Evolutionary conservation across 306 rosid genomes (phyloP).

Genomic region (Mucuna pruriens): DNA sequence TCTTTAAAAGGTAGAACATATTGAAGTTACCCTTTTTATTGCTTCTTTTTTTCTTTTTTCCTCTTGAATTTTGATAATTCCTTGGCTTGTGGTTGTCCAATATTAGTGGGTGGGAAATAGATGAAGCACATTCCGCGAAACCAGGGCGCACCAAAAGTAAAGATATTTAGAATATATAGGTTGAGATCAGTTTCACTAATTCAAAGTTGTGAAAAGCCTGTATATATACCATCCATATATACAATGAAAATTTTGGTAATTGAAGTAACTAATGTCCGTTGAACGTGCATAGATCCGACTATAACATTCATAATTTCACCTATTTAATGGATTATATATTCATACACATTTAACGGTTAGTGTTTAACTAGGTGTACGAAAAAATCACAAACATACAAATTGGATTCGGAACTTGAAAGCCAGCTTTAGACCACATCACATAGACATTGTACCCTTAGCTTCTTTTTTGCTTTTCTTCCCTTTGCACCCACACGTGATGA

Average conservation of each 20-base stretch:
- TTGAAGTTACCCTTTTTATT: too few relatives aligned
- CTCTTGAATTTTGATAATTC: background rate
- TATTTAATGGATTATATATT: background rate
- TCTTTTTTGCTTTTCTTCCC: constrained; percentile 28
- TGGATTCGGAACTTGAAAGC: constrained; percentile 31
- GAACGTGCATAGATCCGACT: background rate
- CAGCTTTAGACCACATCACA: constrained; percentile 3
- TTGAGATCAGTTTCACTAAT: background rate
- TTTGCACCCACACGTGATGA: constrained; percentile 74
- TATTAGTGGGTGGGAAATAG: background rate
- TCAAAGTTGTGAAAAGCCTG: background rate
- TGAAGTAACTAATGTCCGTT: background rate
- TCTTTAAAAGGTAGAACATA: too few relatives aligned
- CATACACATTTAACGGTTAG: background rate
- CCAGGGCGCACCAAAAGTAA: background rate
- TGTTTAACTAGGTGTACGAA: background rate
- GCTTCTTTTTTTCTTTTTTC: too few relatives aligned
- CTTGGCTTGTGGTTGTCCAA: background rate
- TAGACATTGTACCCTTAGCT: background rate
- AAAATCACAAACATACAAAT: constrained; percentile 15
- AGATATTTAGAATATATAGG: background rate
- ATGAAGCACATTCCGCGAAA: background rate
- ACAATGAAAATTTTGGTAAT: background rate
- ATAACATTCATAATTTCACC: background rate
- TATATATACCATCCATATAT: background rate